Conservation (phyloP, 495 filamentous ascomycete species). For the Zalerion maritima region DNA sequence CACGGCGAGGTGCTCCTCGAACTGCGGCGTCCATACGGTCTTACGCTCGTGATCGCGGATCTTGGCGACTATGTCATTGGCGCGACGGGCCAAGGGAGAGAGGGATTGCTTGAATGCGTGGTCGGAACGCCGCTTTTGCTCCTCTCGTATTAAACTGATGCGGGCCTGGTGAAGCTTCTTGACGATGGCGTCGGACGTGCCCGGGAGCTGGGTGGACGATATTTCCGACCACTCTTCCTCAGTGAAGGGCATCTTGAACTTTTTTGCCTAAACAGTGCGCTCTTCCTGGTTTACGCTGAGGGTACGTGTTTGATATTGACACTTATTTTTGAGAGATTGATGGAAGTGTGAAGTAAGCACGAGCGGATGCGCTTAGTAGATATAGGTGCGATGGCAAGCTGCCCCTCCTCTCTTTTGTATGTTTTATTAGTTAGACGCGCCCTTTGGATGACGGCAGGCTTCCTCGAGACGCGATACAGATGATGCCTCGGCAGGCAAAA, state of each 20-base stretch:
- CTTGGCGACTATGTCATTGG: conserved; percentile 59
- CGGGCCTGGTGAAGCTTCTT: conserved; percentile 64
- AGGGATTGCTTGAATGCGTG: conserved; percentile 50
- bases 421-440: too few relatives aligned
- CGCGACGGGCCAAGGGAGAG: conserved; percentile 57
- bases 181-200: conserved; percentile 52
- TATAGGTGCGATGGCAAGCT: too few relatives aligned
- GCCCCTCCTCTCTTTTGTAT: too few relatives aligned
- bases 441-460: too few relatives aligned
- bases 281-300: too few relatives aligned
- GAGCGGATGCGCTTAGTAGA: too few relatives aligned
- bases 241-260: conserved; percentile 15
- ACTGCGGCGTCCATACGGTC: conserved; percentile 54
- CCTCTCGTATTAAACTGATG: conserved; percentile 61
- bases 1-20: conserved; percentile 47
- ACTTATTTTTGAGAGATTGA: too few relatives aligned
- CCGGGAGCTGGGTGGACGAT: conserved; percentile 36
- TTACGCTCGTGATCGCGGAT: conserved; percentile 64
- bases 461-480: too few relatives aligned
- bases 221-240: conserved; percentile 42
- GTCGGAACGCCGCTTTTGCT: conserved; percentile 69
- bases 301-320: too few relatives aligned
- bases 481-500: too few relatives aligned
- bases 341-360: too few relatives aligned
- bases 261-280: too few relatives aligned